phyloP scores from a whole-genome alignment of 306 rosid genomes.

The Castanopsis chinensis region DNA sequence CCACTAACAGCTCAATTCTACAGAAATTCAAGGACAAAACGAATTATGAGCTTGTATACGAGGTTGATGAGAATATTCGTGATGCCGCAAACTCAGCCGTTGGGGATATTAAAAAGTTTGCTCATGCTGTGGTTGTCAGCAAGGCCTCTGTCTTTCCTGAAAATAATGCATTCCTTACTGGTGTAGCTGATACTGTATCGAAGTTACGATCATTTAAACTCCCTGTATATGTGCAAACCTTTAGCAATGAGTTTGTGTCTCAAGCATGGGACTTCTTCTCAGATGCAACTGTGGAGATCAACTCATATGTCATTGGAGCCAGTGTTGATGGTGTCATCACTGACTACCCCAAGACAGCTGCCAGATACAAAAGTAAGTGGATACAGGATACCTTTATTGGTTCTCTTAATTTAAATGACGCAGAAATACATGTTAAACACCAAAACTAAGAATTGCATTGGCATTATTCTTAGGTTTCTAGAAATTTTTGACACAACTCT shows the following conservation, averaged over 20 bases:
- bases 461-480: neutral
- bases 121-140: constrained; percentile 57
- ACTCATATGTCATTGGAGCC: constrained; percentile 44
- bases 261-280: constrained; percentile 96
- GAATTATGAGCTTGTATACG: constrained; percentile 64
- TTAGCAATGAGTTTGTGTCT: constrained; percentile 87
- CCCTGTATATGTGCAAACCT: constrained; percentile 69
- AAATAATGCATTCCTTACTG: constrained; percentile 15
- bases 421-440: neutral
- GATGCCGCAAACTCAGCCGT: constrained; percentile 43
- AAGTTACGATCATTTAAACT: constrained; percentile 48
- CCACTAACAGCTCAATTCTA: constrained; percentile 71
- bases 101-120: constrained; percentile 61
- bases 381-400: neutral
- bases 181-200: constrained; percentile 31
- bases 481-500: neutral
- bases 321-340: constrained; percentile 70
- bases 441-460: neutral
- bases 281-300: constrained; percentile 82
- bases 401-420: neutral
- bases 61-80: constrained; percentile 52
- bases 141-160: constrained; percentile 57
- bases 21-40: constrained; percentile 51
- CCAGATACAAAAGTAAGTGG: constrained; percentile 83
- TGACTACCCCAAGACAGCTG: constrained; percentile 72